Conservation (phyloP, 768 basidiomycete genomes). For the Xerocomellus chrysenteron region DNA sequence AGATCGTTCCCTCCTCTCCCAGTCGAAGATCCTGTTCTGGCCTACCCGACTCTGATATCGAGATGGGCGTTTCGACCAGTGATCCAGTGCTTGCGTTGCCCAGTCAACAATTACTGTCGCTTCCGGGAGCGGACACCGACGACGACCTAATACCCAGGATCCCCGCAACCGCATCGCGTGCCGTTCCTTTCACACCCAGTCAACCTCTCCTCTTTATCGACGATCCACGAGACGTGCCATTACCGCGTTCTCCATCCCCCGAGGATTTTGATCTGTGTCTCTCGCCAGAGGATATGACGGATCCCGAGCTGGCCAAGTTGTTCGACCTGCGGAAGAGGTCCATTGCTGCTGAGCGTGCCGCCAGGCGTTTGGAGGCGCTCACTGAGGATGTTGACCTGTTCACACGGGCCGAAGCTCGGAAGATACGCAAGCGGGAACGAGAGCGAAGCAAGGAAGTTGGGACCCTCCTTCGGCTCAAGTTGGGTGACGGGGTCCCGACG, state of each 20-base stretch:
- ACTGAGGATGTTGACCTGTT: slow-evolving; percentile 39
- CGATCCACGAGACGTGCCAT: slow-evolving; percentile 37
- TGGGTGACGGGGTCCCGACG: slow-evolving; percentile 32
- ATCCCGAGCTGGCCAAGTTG: slow-evolving; percentile 41
- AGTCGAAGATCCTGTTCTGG: slow-evolving; percentile 27
- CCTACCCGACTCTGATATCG: slow-evolving; percentile 32
- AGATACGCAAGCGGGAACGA: slow-evolving; percentile 47
- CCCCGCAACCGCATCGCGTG: background rate
- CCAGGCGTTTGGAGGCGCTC: slow-evolving; percentile 31
- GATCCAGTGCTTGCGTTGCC: slow-evolving; percentile 19
- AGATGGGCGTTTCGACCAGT: slow-evolving; percentile 16
- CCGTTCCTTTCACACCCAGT: slow-evolving; percentile 16
- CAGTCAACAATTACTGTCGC: slow-evolving; percentile 33
- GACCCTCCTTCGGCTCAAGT: slow-evolving; percentile 55
- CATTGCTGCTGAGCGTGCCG: slow-evolving; percentile 33
- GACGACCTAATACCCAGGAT: slow-evolving; percentile 39
- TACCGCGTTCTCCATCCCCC: slow-evolving; percentile 44
- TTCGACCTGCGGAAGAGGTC: slow-evolving; percentile 41
- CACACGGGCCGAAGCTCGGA: slow-evolving; percentile 43
- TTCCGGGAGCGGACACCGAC: slow-evolving; percentile 45
- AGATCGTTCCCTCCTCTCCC: slow-evolving; percentile 28
- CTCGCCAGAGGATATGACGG: slow-evolving; percentile 30
- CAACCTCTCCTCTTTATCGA: slow-evolving; percentile 43
- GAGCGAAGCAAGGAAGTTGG: slow-evolving; percentile 57
- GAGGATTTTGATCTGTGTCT: slow-evolving; percentile 41